Percentiles rank a stretch among this genome's conserved stretches.
Conservation (phyloP, 2,329 filamentous ascomycete species). For the Alternaria solani region DNA sequence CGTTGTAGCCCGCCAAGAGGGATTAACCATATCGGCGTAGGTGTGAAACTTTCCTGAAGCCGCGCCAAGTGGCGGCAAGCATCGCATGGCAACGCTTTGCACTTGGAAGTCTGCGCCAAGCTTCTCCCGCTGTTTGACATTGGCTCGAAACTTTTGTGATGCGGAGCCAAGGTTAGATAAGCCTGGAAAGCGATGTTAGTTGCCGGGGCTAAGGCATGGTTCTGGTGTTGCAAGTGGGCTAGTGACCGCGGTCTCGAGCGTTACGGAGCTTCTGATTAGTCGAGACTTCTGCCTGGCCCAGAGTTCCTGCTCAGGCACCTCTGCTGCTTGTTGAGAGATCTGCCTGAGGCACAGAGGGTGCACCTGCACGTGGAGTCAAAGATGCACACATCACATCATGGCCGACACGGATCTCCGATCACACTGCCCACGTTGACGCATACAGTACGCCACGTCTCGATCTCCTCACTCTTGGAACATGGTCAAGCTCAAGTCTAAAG, state of each 20-base stretch:
- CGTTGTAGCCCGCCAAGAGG: conserved; percentile 40
- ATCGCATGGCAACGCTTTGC: conserved; percentile 34
- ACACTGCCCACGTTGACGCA: neutral
- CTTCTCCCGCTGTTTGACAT: conserved; percentile 40
- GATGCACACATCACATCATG: neutral
- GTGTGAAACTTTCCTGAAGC: conserved; percentile 53
- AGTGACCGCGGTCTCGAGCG: conserved; percentile 27
- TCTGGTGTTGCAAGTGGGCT: conserved; percentile 23
- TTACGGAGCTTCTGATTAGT: conserved; percentile 6
- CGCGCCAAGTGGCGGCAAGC: conserved; percentile 43
- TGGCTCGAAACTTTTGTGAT: conserved; percentile 46
- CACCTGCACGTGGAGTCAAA: neutral
- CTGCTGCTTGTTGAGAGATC: neutral
- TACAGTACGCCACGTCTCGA: neutral
- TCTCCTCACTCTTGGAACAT: neutral
- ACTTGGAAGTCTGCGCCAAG: conserved; percentile 34
- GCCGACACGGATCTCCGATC: neutral
- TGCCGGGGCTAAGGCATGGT: conserved; percentile 18
- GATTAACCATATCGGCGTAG: conserved; percentile 40
- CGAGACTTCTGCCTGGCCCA: conserved; percentile 12
- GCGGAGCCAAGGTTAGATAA: conserved; percentile 41
- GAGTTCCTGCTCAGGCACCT: neutral
- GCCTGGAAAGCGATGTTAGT: conserved; percentile 26
- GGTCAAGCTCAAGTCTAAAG: conserved; percentile 17
- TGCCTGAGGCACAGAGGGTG: neutral